Conservation (phyloP, 148 eudicot species). For the Salicornia ramosissima region DNA sequence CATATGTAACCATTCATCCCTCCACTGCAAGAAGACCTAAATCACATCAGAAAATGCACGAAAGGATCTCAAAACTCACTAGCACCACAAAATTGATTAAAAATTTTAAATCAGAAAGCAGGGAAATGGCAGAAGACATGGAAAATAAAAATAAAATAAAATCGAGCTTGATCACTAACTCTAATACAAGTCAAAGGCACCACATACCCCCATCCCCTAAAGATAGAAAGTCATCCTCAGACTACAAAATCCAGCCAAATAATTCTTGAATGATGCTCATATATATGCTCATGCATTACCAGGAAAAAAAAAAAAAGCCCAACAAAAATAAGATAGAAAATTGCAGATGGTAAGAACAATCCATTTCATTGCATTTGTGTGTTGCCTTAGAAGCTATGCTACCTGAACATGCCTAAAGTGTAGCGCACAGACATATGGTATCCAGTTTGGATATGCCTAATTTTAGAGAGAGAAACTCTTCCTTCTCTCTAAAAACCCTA, state of each 20-base stretch:
- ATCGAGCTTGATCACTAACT: neutral
- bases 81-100: neutral
- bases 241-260: neutral
- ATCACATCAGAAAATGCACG: conserved; percentile 34
- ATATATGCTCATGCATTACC: neutral
- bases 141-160: neutral
- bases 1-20: conserved; percentile 96
- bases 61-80: conserved; percentile 19
- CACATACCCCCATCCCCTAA: neutral
- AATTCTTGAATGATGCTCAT: neutral
- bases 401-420: no score
- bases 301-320: neutral
- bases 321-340: neutral
- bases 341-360: neutral
- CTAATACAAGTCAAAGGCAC: neutral
- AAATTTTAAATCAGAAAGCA: neutral
- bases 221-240: neutral
- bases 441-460: no score
- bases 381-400: neutral
- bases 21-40: conserved; percentile 66
- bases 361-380: neutral
- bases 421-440: no score
- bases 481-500: no score
- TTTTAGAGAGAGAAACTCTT: no score
- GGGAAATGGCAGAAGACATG: neutral